phyloP scores from a whole-genome alignment of 192 early-diverging fungal species.

The Kickxella alabastrina region DNA sequence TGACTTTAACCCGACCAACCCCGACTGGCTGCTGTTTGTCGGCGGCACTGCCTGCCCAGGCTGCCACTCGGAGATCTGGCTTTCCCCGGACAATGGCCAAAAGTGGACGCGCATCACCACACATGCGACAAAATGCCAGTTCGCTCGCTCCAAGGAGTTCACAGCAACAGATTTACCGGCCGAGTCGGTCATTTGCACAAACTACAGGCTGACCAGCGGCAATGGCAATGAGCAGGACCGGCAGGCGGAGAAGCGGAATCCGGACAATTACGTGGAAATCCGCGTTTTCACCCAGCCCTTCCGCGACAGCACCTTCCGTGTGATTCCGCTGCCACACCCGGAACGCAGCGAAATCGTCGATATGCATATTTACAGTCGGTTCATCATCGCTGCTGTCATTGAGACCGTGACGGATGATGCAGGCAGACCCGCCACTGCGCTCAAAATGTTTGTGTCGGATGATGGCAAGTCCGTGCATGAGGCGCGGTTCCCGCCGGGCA shows the following conservation, averaged over 20 bases:
- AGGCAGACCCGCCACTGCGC: slow-evolving; percentile 23
- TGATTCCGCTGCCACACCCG: slow-evolving; percentile 14
- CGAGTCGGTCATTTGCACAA: slow-evolving; percentile 72
- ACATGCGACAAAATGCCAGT: slow-evolving; percentile 83
- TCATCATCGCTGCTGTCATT: slow-evolving; percentile 34
- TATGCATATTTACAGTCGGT: slow-evolving; percentile 38
- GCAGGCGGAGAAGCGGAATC: slow-evolving; percentile 14
- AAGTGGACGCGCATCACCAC: slow-evolving; percentile 74
- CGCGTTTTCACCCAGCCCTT: slow-evolving; percentile 51
- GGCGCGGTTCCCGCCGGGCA: slow-evolving; percentile 81
- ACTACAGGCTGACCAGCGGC: slow-evolving; percentile 57
- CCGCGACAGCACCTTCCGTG: slow-evolving; percentile 4
- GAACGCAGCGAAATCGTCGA: slow-evolving; percentile 21
- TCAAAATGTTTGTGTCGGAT: slow-evolving; percentile 67
- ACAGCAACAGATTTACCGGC: slow-evolving; percentile 55
- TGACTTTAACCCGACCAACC: slow-evolving; percentile 84
- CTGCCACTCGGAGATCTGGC: slow-evolving; percentile 71
- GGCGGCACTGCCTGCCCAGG: slow-evolving; percentile 54
- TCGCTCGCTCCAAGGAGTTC: slow-evolving; percentile 64
- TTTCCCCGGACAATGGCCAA: slow-evolving; percentile 67
- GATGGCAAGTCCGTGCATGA: slow-evolving; percentile 70
- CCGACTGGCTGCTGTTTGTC: slow-evolving; percentile 85
- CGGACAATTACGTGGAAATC: slow-evolving; percentile 68
- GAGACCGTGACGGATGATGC: slow-evolving; percentile 14
- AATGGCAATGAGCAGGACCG: slow-evolving; percentile 53